Conservation (phyloP, 306 rosid species). For the peach (Prunus persica) region DNA sequence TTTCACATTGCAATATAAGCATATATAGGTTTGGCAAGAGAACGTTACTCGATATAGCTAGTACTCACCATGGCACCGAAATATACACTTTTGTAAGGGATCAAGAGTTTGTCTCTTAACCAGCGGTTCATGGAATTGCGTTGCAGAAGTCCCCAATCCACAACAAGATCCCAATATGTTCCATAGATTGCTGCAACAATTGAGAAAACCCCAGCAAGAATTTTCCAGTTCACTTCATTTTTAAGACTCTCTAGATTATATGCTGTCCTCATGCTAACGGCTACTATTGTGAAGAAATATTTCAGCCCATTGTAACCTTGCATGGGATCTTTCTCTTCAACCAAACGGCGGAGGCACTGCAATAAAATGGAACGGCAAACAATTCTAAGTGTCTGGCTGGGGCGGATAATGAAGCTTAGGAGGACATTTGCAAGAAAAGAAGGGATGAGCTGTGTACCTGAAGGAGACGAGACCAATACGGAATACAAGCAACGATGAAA, state of each 20-base stretch:
- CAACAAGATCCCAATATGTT: slow-evolving; percentile 66
- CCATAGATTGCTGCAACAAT: slow-evolving; percentile 41
- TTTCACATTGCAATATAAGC: too few relatives aligned
- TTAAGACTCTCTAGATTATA: background rate
- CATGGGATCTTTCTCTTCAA: slow-evolving; percentile 55
- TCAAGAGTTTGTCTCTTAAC: slow-evolving; percentile 66
- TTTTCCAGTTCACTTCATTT: slow-evolving; percentile 29
- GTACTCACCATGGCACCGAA: slow-evolving; percentile 55
- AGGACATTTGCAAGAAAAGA: background rate
- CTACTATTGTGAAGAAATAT: slow-evolving; percentile 57
- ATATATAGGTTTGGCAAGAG: too few relatives aligned
- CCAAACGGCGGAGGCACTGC: slow-evolving; percentile 58
- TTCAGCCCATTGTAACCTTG: slow-evolving; percentile 61
- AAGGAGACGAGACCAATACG: slow-evolving; percentile 61
- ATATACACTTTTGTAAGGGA: slow-evolving; percentile 48
- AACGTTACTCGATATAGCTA: too few relatives aligned
- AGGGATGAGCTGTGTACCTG: slow-evolving; percentile 32
- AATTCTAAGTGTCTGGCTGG: too few relatives aligned
- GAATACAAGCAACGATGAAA: slow-evolving; percentile 49
- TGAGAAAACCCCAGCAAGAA: slow-evolving; percentile 45
- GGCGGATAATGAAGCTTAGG: too few relatives aligned
- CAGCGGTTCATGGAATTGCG: slow-evolving; percentile 53
- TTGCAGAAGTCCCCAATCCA: slow-evolving; percentile 76
- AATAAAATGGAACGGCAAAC: too few relatives aligned
- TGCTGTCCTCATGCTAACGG: slow-evolving; percentile 56